These are phyloP conservation scores for Talaromyces amestolkiae DNA, from an alignment of 2,329 filamentous ascomycete species.

Conservation along the genomic window DNA sequence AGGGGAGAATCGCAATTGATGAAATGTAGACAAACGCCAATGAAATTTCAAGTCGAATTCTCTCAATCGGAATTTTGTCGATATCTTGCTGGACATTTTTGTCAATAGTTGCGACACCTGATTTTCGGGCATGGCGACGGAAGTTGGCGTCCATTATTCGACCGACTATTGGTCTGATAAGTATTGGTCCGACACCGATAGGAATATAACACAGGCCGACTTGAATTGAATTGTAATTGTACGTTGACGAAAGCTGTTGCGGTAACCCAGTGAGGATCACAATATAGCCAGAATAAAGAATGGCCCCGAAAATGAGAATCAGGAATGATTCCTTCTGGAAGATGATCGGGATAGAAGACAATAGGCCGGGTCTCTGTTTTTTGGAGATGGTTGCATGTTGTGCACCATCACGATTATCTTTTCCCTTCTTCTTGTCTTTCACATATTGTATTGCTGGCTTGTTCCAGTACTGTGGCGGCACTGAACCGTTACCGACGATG, in stretches of 20 bases:
- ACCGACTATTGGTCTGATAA: slow-evolving; percentile 40
- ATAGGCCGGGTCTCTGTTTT: neutral
- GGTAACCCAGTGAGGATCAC: slow-evolving; percentile 30
- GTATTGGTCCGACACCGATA: slow-evolving; percentile 38
- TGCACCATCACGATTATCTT: neutral
- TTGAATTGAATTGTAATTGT: slow-evolving; percentile 42
- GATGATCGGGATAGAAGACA: slow-evolving; percentile 24
- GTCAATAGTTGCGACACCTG: slow-evolving; percentile 33
- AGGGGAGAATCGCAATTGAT: slow-evolving; percentile 30
- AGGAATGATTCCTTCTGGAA: slow-evolving; percentile 21
- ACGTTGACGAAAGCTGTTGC: slow-evolving; percentile 36
- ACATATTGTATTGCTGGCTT: neutral
- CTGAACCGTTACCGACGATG: slow-evolving; percentile 37
- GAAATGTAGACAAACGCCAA: slow-evolving; percentile 26
- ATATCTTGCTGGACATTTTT: slow-evolving; percentile 37
- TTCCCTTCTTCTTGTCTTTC: neutral
- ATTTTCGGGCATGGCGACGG: slow-evolving; percentile 31
- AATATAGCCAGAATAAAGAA: neutral
- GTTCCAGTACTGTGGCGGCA: slow-evolving; percentile 25
- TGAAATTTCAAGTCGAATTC: slow-evolving; percentile 40
- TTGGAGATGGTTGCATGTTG: neutral
- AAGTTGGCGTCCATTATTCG: slow-evolving; percentile 46
- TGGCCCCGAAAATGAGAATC: neutral
- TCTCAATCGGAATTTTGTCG: slow-evolving; percentile 43
- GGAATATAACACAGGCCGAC: slow-evolving; percentile 45